Evolutionary conservation across 2,329 filamentous ascomycete genomes (phyloP).

Genomic region (Dothideomycetes sp.): DNA sequence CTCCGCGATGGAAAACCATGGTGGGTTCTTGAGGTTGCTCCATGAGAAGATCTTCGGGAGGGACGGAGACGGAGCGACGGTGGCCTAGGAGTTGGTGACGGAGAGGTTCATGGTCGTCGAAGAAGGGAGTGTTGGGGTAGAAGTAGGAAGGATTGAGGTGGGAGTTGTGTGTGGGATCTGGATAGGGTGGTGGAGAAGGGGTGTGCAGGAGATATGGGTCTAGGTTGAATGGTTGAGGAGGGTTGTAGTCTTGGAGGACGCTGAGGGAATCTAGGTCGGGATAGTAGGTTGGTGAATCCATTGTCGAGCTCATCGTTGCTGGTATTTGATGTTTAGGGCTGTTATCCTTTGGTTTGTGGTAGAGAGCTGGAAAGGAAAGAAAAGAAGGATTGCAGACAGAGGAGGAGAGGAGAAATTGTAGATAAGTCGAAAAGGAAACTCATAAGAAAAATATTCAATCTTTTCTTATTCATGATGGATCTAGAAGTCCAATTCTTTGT

Average conservation of each 20-base stretch:
- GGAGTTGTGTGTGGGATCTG: not conserved
- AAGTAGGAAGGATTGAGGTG: not conserved
- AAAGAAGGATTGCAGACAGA: not conserved
- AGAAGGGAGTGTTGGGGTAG: not conserved
- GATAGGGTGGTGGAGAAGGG: not conserved
- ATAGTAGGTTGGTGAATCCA: not conserved
- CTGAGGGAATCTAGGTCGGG: conserved; percentile 5
- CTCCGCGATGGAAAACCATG: conserved; percentile 8
- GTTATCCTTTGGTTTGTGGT: too few species aligned
- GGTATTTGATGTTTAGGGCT: too few species aligned
- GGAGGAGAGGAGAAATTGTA: not conserved
- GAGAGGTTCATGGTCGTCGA: conserved; percentile 10
- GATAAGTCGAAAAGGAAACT: not conserved
- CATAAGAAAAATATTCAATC: not conserved
- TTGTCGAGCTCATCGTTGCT: not conserved
- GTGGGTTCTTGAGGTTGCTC: conserved; percentile 1
- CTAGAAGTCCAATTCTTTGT: conserved; percentile 5
- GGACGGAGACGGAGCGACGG: conserved; percentile 9
- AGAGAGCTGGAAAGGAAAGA: too few species aligned
- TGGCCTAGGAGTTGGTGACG: conserved; percentile 13
- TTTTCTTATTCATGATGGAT: not conserved
- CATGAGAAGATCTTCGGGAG: conserved; percentile 2
- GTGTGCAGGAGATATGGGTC: not conserved
- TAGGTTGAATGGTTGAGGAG: conserved; percentile 1
- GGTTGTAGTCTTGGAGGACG: conserved; percentile 1